A percentile compares a stretch with the other conserved stretches of the same genome.
Evolutionary conservation across 129 eudicot genomes (phyloP).

Genomic region (Cynara cardunculus): DNA sequence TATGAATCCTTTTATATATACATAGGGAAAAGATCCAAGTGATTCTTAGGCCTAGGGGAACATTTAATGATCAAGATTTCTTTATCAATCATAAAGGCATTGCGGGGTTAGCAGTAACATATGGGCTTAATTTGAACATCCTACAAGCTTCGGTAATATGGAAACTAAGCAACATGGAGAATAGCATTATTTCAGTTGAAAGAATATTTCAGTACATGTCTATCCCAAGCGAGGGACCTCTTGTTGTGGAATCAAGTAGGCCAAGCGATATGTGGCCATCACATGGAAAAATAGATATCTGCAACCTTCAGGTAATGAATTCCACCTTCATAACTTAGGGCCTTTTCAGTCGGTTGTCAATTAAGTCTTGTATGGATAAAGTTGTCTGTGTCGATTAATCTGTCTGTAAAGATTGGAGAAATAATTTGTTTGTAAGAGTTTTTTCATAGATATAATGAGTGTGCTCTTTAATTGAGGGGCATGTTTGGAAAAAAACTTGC

Average conservation of each 20-base stretch:
- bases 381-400: too few species aligned
- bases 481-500: too few species aligned
- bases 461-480: too few species aligned
- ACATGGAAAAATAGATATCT: constrained; percentile 51
- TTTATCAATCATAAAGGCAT: constrained; percentile 43
- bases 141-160: constrained; percentile 64
- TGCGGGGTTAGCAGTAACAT: constrained; percentile 85
- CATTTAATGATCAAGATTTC: constrained; percentile 3
- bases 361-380: too few species aligned
- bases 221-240: constrained; percentile 79
- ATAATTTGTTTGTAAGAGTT: too few species aligned
- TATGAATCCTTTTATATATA: neutral
- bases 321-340: neutral
- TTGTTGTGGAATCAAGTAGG: constrained; percentile 50
- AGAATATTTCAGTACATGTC: constrained; percentile 74
- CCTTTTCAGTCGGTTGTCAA: too few species aligned
- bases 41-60: neutral
- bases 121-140: constrained; percentile 75
- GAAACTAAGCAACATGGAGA: constrained; percentile 79
- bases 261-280: constrained; percentile 62
- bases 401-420: too few species aligned
- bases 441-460: too few species aligned
- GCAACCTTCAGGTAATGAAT: constrained; percentile 52
- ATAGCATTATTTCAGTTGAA: constrained; percentile 81
- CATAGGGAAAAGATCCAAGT: too few species aligned